phyloP scores from a whole-genome alignment of 1,284 basidiomycete species.

The Kwoniella shivajii region DNA sequence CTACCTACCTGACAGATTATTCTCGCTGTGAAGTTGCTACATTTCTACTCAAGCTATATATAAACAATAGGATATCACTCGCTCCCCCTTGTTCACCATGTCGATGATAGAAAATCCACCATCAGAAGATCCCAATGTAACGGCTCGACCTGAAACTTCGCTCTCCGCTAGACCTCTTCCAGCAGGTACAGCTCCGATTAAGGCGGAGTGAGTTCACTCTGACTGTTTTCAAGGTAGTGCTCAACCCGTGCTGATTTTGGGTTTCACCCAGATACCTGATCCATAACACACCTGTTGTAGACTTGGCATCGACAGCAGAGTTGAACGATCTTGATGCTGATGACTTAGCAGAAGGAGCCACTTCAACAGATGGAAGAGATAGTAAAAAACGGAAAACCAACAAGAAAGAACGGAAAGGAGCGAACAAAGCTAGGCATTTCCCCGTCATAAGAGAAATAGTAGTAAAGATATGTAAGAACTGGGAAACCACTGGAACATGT shows the following conservation, averaged over 20 bases:
- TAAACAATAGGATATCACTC: not conserved
- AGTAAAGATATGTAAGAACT: conserved; percentile 42
- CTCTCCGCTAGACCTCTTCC: conserved; percentile 22
- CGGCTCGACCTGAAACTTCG: conserved; percentile 28
- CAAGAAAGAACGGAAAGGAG: conserved; percentile 71
- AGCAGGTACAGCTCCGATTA: conserved; percentile 62
- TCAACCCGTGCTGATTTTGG: too few species aligned
- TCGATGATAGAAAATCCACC: conserved; percentile 10
- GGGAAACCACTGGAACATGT: conserved; percentile 42
- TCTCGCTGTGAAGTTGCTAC: too few species aligned
- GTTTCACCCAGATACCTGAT: conserved; percentile 72
- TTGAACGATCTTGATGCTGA: conserved; percentile 55
- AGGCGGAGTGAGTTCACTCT: conserved; percentile 71
- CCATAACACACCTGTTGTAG: conserved; percentile 56
- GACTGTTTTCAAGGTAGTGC: too few species aligned
- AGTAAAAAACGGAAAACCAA: conserved; percentile 56
- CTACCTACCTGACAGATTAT: too few species aligned
- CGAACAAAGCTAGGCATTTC: conserved; percentile 69
- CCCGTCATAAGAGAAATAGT: conserved; percentile 36
- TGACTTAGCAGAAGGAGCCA: conserved; percentile 71
- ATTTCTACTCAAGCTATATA: too few species aligned
- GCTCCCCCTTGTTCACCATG: conserved; percentile 17
- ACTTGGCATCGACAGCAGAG: conserved; percentile 40
- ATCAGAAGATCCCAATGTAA: conserved; percentile 18
- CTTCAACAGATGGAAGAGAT: conserved; percentile 40